These are phyloP conservation scores for Achaetomium macrosporum DNA, from an alignment of 2,329 filamentous ascomycete species.

Conservation along the genomic window DNA sequence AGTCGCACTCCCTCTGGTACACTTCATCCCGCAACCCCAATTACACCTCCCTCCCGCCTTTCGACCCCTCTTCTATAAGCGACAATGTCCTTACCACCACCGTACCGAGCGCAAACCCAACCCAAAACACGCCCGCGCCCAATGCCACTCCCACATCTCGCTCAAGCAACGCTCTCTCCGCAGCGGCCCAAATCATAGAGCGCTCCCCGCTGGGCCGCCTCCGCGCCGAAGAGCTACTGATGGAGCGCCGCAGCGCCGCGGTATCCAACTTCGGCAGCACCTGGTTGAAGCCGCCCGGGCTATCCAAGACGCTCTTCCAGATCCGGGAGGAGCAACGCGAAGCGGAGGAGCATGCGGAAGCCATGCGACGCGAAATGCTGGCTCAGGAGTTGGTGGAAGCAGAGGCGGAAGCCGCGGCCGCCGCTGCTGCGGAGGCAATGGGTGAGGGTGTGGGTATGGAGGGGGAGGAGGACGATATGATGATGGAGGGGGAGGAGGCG, in stretches of 20 bases:
- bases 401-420: constrained; percentile 30
- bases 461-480: constrained; percentile 28
- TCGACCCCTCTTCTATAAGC: constrained; percentile 21
- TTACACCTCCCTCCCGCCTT: constrained; percentile 28
- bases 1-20: constrained; percentile 73
- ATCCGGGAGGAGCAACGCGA: constrained; percentile 86
- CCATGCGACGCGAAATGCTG: constrained; percentile 62
- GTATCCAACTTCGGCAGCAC: constrained; percentile 80
- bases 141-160: constrained; percentile 9
- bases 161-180: neutral
- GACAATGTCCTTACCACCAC: neutral
- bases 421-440: constrained; percentile 47
- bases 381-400: constrained; percentile 68
- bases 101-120: constrained; percentile 2
- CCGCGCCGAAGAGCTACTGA: constrained; percentile 67
- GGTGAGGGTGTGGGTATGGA: constrained; percentile 36
- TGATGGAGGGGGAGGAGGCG: constrained; percentile 34
- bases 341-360: constrained; percentile 75
- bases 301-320: constrained; percentile 84
- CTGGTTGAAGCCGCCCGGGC: constrained; percentile 86
- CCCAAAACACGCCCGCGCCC: constrained; percentile 8
- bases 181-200: constrained; percentile 34
- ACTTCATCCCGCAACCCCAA: constrained; percentile 54
- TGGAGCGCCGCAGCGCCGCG: constrained; percentile 71
- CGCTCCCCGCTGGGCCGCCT: constrained; percentile 63